A percentile compares a stretch with the other conserved stretches of the same genome.
phyloP scores from a whole-genome alignment of 371 early-diverging fungal species.

The Synchytrium microbalum region DNA sequence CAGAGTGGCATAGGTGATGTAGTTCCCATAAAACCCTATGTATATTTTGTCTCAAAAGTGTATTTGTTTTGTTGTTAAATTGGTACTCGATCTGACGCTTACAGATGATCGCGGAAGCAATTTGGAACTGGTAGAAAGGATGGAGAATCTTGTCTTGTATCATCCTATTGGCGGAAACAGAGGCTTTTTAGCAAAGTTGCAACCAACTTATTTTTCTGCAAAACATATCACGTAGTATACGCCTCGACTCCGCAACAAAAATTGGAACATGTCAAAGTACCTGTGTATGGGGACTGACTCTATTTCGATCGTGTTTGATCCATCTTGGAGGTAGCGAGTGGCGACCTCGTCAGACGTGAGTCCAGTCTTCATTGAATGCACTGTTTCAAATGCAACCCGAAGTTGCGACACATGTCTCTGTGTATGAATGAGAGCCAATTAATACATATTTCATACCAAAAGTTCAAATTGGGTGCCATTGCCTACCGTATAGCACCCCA shows the following conservation, averaged over 20 bases:
- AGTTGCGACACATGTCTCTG: too few relatives aligned
- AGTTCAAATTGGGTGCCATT: too few relatives aligned
- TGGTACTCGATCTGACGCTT: slow-evolving; percentile 3
- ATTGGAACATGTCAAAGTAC: not conserved
- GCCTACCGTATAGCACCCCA: too few relatives aligned
- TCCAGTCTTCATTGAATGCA: slow-evolving; percentile 25
- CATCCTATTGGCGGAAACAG: too few relatives aligned
- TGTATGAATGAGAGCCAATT: too few relatives aligned
- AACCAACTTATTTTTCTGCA: too few relatives aligned
- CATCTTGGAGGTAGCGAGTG: slow-evolving; percentile 15
- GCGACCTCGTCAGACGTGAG: slow-evolving; percentile 14
- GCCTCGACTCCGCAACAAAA: too few relatives aligned
- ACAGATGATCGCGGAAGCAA: slow-evolving; percentile 26
- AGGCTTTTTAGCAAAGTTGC: too few relatives aligned
- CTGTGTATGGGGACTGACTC: slow-evolving; percentile 14
- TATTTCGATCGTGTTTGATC: slow-evolving; percentile 28
- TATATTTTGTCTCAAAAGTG: not conserved
- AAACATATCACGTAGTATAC: too few relatives aligned
- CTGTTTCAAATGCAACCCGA: slow-evolving; percentile 13
- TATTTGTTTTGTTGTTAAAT: too few relatives aligned
- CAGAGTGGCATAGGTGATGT: slow-evolving; percentile 24
- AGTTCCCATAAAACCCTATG: slow-evolving; percentile 23
- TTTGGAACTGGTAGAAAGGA: slow-evolving; percentile 38
- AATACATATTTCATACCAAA: too few relatives aligned
- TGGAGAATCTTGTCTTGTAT: slow-evolving; percentile 27